Conservation (phyloP, 2,329 filamentous ascomycete species). For the Helicocarpus griseus region DNA sequence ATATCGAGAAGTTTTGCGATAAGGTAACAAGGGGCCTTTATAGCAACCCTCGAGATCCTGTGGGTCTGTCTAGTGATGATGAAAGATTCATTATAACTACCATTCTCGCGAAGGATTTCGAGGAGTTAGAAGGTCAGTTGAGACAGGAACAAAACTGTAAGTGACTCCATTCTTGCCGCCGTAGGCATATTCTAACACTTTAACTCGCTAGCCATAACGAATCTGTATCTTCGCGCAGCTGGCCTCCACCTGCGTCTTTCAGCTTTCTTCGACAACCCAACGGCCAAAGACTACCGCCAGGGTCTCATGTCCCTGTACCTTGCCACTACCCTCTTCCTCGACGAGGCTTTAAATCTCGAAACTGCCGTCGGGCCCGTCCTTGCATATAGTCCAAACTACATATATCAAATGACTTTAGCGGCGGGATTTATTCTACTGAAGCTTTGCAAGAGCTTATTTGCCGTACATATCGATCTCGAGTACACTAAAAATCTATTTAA, state of each 20-base stretch:
- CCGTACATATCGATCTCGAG: constrained; percentile 45
- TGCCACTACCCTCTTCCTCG: constrained; percentile 38
- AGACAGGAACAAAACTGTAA: constrained; percentile 32
- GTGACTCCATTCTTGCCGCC: constrained; percentile 4
- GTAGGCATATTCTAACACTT: neutral
- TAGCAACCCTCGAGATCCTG: constrained; percentile 45
- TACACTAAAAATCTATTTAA: constrained; percentile 50
- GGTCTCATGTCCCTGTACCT: constrained; percentile 37
- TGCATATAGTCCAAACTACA: constrained; percentile 49
- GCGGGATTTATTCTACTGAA: constrained; percentile 56
- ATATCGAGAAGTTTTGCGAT: constrained; percentile 51
- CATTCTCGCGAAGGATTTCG: constrained; percentile 37
- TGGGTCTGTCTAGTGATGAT: constrained; percentile 38
- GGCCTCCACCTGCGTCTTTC: constrained; percentile 40
- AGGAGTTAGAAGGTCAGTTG: constrained; percentile 45
- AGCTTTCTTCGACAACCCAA: constrained; percentile 41
- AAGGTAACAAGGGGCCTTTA: constrained; percentile 49
- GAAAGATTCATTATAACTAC: constrained; percentile 37
- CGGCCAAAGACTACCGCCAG: constrained; percentile 36
- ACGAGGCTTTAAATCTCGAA: constrained; percentile 36
- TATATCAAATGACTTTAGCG: constrained; percentile 59
- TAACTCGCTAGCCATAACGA: constrained; percentile 31
- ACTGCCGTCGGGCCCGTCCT: constrained; percentile 38
- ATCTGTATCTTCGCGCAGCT: constrained; percentile 38
- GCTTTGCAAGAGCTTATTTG: constrained; percentile 56